A percentile compares a stretch with the other conserved stretches of the same genome.
Conservation (phyloP, 1,284 basidiomycete genomes). For the Ceratobasidium sp. region DNA sequence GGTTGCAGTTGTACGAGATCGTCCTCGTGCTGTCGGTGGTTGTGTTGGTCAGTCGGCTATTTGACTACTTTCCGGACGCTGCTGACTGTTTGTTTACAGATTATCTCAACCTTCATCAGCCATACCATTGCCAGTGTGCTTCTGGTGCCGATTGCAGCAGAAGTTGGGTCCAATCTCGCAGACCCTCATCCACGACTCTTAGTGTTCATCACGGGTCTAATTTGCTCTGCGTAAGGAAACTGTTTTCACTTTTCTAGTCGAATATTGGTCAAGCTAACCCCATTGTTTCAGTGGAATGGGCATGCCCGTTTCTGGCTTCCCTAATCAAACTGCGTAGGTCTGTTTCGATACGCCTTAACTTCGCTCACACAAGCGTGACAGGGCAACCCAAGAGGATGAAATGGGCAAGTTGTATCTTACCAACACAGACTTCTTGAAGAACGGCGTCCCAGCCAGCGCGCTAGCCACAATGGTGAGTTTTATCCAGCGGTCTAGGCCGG, state of each 20-base stretch:
- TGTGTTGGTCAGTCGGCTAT: conserved; percentile 79
- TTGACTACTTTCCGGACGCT: background rate
- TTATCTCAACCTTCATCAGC: conserved; percentile 91
- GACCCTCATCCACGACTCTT: conserved; percentile 80
- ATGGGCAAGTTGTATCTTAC: conserved; percentile 88
- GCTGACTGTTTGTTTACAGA: conserved; percentile 57
- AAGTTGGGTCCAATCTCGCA: conserved; percentile 84
- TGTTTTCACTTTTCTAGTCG: background rate
- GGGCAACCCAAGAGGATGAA: conserved; percentile 95
- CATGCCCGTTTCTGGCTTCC: conserved; percentile 97
- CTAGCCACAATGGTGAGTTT: conserved; percentile 80
- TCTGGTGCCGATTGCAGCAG: conserved; percentile 93
- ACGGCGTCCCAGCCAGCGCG: conserved; percentile 91
- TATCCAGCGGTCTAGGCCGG: conserved; percentile 3
- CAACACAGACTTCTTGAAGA: conserved; percentile 92
- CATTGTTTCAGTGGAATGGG: conserved; percentile 84
- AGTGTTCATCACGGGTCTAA: conserved; percentile 91
- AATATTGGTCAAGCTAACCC: conserved; percentile 2
- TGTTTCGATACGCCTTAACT: conserved; percentile 47
- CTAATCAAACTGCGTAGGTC: conserved; percentile 93
- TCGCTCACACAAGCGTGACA: conserved; percentile 58
- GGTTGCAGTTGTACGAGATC: conserved; percentile 81
- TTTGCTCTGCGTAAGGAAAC: conserved; percentile 71
- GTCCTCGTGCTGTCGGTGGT: conserved; percentile 86
- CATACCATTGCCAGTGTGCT: conserved; percentile 98